These are phyloP conservation scores for Beauveria rudraprayagi DNA, from an alignment of 2,329 filamentous ascomycete genomes.

Conservation along the genomic window DNA sequence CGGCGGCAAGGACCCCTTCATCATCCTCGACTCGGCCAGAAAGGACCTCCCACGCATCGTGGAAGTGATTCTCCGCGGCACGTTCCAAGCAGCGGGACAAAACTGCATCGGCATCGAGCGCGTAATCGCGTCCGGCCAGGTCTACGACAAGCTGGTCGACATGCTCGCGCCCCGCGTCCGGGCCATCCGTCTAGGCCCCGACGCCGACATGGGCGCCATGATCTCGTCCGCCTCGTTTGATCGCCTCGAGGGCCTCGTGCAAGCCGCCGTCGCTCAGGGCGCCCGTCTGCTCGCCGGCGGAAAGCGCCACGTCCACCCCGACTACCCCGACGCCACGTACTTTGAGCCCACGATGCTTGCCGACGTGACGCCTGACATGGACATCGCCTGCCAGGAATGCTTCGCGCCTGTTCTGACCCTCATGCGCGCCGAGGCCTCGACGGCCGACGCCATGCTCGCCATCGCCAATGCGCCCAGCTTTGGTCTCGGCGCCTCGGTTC, in stretches of 20 bases:
- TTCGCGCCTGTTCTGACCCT: conserved; percentile 87
- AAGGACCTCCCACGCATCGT: conserved; percentile 62
- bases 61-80: conserved; percentile 81
- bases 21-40: conserved; percentile 72
- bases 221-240: conserved; percentile 72
- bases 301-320: conserved; percentile 60
- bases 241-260: conserved; percentile 67
- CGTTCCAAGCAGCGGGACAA: conserved; percentile 91
- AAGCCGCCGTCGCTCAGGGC: conserved; percentile 68
- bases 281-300: conserved; percentile 79
- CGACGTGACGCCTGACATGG: conserved; percentile 82
- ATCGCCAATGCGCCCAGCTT: conserved; percentile 81
- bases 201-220: conserved; percentile 80
- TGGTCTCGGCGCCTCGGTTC: conserved; percentile 82
- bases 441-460: conserved; percentile 54
- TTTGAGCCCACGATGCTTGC: conserved; percentile 84
- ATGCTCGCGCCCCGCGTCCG: conserved; percentile 67
- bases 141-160: conserved; percentile 65
- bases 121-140: conserved; percentile 68
- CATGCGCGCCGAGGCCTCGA: conserved; percentile 61
- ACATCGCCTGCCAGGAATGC: conserved; percentile 80
- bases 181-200: conserved; percentile 66
- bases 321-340: conserved; percentile 75
- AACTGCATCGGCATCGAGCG: conserved; percentile 98
- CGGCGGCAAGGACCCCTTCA: conserved; percentile 88